Percentiles rank a stretch among this genome's conserved stretches.
Conservation (phyloP, 345 rosid genomes). For the Citrus sp. region DNA sequence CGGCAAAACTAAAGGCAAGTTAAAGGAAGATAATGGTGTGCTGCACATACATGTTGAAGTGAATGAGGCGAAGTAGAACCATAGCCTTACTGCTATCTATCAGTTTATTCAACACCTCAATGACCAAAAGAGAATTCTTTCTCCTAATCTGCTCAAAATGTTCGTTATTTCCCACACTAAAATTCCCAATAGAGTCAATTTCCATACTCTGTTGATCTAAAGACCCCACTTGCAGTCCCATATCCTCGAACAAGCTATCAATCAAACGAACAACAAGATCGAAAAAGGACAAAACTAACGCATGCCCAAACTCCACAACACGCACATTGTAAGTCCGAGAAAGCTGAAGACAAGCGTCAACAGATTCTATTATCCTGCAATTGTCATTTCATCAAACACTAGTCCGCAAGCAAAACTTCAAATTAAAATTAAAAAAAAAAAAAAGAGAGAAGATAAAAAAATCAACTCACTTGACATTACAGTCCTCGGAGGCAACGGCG, state of each 20-base stretch:
- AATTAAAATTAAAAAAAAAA: not conserved
- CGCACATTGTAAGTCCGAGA: constrained; percentile 35
- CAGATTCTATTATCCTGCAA: constrained; percentile 52
- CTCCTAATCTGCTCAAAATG: constrained; percentile 30
- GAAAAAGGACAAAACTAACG: constrained; percentile 46
- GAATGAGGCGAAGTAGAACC: constrained; percentile 47
- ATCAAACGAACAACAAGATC: constrained; percentile 32
- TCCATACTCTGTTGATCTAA: constrained; percentile 32
- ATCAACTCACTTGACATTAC: constrained; percentile 30
- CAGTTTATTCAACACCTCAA: constrained; percentile 46
- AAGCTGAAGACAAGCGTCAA: constrained; percentile 43
- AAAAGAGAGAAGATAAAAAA: not conserved
- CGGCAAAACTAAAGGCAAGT: not conserved
- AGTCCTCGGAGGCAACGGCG: constrained; percentile 15
- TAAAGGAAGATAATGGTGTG: not conserved
- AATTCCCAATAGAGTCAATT: constrained; percentile 23
- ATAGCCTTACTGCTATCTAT: constrained; percentile 43
- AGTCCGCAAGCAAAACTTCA: not conserved
- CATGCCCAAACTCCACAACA: constrained; percentile 41
- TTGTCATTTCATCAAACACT: not conserved
- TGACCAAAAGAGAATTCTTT: constrained; percentile 37
- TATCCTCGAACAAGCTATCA: constrained; percentile 41
- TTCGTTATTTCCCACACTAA: constrained; percentile 22
- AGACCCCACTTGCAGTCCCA: constrained; percentile 37
- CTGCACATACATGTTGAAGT: constrained; percentile 46